Evolutionary conservation across 768 basidiomycete species (phyloP).

Genomic region (Peribolospora kevripleyi): DNA sequence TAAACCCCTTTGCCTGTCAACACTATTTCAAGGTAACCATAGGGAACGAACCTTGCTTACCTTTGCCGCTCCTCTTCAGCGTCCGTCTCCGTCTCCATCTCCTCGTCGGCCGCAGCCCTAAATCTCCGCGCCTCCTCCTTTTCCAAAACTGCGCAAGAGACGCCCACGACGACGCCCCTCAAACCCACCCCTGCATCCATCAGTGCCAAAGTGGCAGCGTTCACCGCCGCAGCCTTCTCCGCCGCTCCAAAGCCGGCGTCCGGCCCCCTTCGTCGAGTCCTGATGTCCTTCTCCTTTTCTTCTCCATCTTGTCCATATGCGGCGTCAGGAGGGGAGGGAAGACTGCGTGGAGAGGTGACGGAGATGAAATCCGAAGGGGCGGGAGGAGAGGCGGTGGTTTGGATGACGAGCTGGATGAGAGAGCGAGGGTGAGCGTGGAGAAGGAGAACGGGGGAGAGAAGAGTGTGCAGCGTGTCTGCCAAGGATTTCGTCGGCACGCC

Average conservation of each 20-base stretch:
- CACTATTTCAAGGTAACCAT: not conserved
- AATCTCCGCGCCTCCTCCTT: slow-evolving; percentile 4
- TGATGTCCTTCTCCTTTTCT: not conserved
- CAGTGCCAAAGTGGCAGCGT: slow-evolving; percentile 18
- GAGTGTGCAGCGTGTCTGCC: slow-evolving; percentile 13
- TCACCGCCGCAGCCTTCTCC: slow-evolving; percentile 17
- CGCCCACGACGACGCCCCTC: slow-evolving; percentile 15
- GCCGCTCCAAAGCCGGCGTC: not conserved
- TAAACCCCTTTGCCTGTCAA: not conserved
- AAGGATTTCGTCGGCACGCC: slow-evolving; percentile 19
- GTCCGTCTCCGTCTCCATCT: not conserved
- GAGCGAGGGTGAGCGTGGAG: slow-evolving; percentile 21
- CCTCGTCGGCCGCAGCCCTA: not conserved
- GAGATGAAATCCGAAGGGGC: slow-evolving; percentile 6
- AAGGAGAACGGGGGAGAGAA: slow-evolving; percentile 18
- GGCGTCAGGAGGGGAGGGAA: not conserved
- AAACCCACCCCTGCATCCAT: slow-evolving; percentile 19
- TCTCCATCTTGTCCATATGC: not conserved
- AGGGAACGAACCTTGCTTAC: not conserved
- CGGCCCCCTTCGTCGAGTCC: not conserved
- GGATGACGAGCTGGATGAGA: slow-evolving; percentile 21
- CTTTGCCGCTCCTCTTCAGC: not conserved
- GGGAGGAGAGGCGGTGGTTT: slow-evolving; percentile 18
- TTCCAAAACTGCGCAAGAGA: slow-evolving; percentile 11
- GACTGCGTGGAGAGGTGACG: slow-evolving; percentile 5